Evolutionary conservation across 1,284 basidiomycete genomes (phyloP).

Genomic region (Cutaneotrichosporon sp.): DNA sequence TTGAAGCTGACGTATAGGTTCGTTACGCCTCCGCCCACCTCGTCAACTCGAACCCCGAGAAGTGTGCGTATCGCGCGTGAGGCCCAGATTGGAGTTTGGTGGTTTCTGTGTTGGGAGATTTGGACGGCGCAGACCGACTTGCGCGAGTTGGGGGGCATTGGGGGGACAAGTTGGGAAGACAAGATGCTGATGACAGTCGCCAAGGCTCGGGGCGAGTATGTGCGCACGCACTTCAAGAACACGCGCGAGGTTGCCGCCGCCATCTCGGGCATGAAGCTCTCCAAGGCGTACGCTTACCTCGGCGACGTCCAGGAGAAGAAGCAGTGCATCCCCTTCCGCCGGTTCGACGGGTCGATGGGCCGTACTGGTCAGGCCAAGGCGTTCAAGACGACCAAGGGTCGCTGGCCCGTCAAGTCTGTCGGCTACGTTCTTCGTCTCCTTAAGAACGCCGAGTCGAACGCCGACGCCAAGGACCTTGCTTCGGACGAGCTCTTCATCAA

Average conservation of each 20-base stretch:
- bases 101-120: background rate
- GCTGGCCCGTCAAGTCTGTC: conserved; percentile 99
- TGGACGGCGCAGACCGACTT: no score
- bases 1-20: conserved; percentile 58
- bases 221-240: conserved; percentile 99
- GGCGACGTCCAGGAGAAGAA: conserved; percentile 95
- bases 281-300: conserved; percentile 95
- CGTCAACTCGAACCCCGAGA: conserved; percentile 85
- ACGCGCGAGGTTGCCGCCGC: conserved; percentile 93
- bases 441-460: conserved; percentile 99
- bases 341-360: conserved; percentile 95
- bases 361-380: conserved; percentile 96
- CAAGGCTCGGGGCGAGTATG: conserved; percentile 91
- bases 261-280: conserved; percentile 85
- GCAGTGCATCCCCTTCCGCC: conserved; percentile 94
- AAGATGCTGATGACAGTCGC: conserved; percentile 62
- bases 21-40: conserved; percentile 81
- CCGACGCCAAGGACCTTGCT: conserved; percentile 94
- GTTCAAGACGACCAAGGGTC: conserved; percentile 97
- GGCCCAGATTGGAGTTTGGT: background rate
- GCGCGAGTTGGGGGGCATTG: background rate
- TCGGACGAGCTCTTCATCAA: conserved; percentile 90
- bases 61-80: conserved; percentile 63
- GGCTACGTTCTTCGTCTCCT: conserved; percentile 91
- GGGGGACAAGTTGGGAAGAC: conserved; percentile 10